Percentiles rank a stretch among this genome's conserved stretches.
These are phyloP conservation scores for Trichomonascus vanleenenianus DNA, from an alignment of 805 yeast genomes.

Conservation along the genomic window DNA sequence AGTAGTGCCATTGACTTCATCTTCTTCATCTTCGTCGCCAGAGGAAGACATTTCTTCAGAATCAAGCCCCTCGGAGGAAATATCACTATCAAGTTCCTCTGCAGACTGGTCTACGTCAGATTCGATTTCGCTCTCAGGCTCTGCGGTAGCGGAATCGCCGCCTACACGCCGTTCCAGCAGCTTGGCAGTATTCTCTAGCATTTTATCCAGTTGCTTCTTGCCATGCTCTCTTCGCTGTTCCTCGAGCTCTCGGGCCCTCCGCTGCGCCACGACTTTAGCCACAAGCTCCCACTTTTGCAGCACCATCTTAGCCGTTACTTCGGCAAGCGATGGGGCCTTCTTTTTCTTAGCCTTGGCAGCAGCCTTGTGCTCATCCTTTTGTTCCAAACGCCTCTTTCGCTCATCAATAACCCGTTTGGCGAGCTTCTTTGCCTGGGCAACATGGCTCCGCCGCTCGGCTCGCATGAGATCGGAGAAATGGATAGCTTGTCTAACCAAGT, in stretches of 20 bases:
- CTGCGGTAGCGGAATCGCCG: conserved; percentile 13
- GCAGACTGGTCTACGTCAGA: conserved; percentile 17
- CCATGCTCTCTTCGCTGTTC: conserved; percentile 75
- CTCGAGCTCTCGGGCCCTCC: conserved; percentile 55
- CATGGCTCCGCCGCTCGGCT: conserved; percentile 55
- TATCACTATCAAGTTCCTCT: conserved; percentile 15
- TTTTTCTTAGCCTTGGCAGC: conserved; percentile 68
- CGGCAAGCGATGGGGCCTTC: conserved; percentile 61
- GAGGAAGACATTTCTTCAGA: conserved; percentile 22
- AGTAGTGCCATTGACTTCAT: conserved; percentile 10
- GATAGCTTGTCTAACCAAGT: conserved; percentile 67
- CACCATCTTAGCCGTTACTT: conserved; percentile 74
- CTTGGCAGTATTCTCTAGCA: conserved; percentile 86
- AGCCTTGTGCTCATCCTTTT: conserved; percentile 67
- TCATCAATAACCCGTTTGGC: conserved; percentile 70
- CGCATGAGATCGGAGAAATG: conserved; percentile 61
- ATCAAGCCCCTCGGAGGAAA: conserved; percentile 11
- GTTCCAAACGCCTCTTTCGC: conserved; percentile 78
- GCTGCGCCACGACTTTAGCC: conserved; percentile 64
- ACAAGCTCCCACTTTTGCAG: conserved; percentile 89
- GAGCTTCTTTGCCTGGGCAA: conserved; percentile 60
- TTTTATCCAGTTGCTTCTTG: conserved; percentile 77
- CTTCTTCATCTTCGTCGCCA: conserved; percentile 22
- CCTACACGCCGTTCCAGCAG: conserved; percentile 67
- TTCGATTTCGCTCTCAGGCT: conserved; percentile 23